Conservation (phyloP, 768 basidiomycete genomes). For the Phanerochaete sordida region DNA sequence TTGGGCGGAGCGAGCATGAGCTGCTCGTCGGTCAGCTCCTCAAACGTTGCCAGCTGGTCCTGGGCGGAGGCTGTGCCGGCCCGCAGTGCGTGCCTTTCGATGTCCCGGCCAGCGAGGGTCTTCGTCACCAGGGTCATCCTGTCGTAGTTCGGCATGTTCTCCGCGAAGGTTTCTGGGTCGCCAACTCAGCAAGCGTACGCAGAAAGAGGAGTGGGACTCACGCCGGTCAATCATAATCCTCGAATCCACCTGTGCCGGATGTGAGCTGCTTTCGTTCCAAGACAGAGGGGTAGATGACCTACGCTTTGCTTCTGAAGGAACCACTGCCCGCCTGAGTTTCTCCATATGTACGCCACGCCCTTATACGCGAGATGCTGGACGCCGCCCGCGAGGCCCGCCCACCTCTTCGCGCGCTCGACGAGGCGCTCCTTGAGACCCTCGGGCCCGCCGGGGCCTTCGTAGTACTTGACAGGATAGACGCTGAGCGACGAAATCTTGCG, state of each 20-base stretch:
- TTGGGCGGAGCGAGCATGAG: conserved; percentile 52
- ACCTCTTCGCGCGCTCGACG: conserved; percentile 51
- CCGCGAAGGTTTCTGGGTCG: conserved; percentile 23
- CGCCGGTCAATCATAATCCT: conserved; percentile 63
- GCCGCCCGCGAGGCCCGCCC: conserved; percentile 46
- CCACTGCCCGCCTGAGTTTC: conserved; percentile 25
- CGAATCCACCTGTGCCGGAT: conserved; percentile 41
- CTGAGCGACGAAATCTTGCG: conserved; percentile 47
- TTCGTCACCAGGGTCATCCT: conserved; percentile 22
- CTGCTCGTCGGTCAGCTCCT: conserved; percentile 48
- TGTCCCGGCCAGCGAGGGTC: conserved; percentile 21
- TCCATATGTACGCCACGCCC: conserved; percentile 42
- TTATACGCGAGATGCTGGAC: conserved; percentile 55
- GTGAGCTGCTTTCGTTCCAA: neutral
- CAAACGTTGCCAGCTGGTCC: neutral
- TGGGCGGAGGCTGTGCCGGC: neutral
- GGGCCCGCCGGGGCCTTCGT: conserved; percentile 34
- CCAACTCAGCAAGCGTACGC: neutral
- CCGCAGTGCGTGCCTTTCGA: conserved; percentile 21
- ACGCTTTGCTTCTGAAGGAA: conserved; percentile 48
- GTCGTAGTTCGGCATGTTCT: conserved; percentile 23
- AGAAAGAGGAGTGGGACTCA: conserved; percentile 20
- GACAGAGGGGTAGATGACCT: neutral
- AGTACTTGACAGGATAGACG: conserved; percentile 51
- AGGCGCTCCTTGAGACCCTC: conserved; percentile 38